These are phyloP conservation scores for Ophiostoma triangulosporum DNA, from an alignment of 2,329 filamentous ascomycete species.

Conservation along the genomic window DNA sequence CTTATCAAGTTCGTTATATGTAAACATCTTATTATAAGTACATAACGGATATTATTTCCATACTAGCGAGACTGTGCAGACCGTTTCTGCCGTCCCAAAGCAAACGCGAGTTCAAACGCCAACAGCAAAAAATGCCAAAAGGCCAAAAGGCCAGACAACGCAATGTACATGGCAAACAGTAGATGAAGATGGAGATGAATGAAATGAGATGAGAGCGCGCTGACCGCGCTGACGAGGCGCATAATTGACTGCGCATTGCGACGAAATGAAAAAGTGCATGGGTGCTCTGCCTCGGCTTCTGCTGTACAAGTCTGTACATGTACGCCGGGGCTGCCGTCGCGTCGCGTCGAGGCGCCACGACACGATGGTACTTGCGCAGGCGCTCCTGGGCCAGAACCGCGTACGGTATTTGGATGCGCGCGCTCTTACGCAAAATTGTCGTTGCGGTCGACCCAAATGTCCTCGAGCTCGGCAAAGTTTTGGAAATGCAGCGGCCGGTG, in stretches of 20 bases:
- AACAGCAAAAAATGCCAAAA: too few species aligned
- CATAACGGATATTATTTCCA: too few species aligned
- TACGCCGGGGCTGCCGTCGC: neutral
- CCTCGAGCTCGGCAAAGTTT: constrained; percentile 93
- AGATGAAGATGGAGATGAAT: neutral
- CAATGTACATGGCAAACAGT: too few species aligned
- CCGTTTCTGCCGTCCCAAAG: too few species aligned
- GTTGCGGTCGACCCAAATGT: constrained; percentile 84
- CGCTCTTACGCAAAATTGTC: constrained; percentile 70
- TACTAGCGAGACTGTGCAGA: too few species aligned
- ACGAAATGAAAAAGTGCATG: neutral
- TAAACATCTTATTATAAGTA: too few species aligned
- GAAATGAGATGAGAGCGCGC: neutral
- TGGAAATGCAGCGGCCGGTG: constrained; percentile 93
- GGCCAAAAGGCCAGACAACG: too few species aligned
- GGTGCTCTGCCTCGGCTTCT: neutral
- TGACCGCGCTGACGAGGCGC: neutral
- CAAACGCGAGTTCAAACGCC: too few species aligned
- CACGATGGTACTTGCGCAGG: too few species aligned
- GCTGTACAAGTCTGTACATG: neutral
- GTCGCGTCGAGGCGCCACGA: neutral
- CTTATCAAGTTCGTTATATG: too few species aligned
- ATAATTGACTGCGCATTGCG: neutral
- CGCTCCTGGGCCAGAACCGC: too few species aligned
- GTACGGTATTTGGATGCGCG: neutral